These are phyloP conservation scores for Dalechampia spathulata DNA, from an alignment of 441 rosid species.

Conservation along the genomic window DNA sequence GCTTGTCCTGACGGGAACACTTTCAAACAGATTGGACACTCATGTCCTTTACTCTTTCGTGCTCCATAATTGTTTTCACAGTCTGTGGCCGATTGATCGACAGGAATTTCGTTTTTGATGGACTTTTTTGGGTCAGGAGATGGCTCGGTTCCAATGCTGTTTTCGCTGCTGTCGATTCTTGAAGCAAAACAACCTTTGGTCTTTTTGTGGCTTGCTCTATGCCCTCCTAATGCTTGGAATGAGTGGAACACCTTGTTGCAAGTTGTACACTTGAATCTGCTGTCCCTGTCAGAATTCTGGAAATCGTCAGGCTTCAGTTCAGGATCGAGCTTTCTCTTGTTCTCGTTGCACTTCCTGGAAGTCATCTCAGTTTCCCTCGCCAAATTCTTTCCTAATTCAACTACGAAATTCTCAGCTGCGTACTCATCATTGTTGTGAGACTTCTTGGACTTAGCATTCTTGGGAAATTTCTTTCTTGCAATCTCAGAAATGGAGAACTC, in stretches of 20 bases:
- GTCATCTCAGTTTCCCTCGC: no score
- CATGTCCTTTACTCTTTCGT: constrained; percentile 34
- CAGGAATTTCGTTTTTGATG: constrained; percentile 15
- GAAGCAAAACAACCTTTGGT: constrained; percentile 70
- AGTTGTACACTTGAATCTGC: constrained; percentile 66
- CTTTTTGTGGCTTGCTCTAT: constrained; percentile 73
- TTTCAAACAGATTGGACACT: constrained; percentile 46
- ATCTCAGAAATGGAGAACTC: constrained; percentile 18
- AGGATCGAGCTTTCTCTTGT: constrained; percentile 29
- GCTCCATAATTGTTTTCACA: constrained; percentile 12
- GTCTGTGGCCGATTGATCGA: constrained; percentile 4
- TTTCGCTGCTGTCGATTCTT: constrained; percentile 22
- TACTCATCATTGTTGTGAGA: constrained; percentile 11
- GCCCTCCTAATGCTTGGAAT: constrained; percentile 81
- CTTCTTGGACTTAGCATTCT: constrained; percentile 6
- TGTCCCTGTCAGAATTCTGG: constrained; percentile 13
- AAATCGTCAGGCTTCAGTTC: constrained; percentile 18
- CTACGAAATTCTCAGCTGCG: constrained; percentile 12
- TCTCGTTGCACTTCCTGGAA: no score
- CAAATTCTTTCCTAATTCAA: constrained; percentile 14
- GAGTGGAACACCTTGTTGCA: constrained; percentile 82
- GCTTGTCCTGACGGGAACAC: constrained; percentile 65
- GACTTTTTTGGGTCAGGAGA: no score
- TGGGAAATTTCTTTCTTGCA: constrained; percentile 6
- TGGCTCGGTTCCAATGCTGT: no score